Evolutionary conservation across 2,329 filamentous ascomycete genomes (phyloP), one percentile per base, ranked within the genome.

Genomic region (Mariannaea sp.): DNA sequence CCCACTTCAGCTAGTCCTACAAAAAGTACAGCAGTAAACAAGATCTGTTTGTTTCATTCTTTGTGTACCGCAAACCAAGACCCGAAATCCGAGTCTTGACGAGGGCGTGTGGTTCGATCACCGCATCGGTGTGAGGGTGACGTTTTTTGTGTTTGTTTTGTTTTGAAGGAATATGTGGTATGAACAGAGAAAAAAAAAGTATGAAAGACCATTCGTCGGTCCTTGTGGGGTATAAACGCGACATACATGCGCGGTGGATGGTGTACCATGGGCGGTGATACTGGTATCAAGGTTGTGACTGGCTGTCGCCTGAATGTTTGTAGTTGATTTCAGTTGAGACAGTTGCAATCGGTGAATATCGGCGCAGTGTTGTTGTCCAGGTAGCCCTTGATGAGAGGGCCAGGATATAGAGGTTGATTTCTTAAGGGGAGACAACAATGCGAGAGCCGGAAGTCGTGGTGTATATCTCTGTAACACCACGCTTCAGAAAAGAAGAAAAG

Each of bases 201-300:
- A 48, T 38, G 41, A 52, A 56, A 32, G 40, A 52, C 53, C 57
- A 47, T 52, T 56, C 49, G 53, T 57, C 42, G 49, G 52, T 55
- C 55, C 39, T 60, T 36, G 33, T 26, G 51, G 59, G 64, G 64
- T 66, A 66, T 66, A 66, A 54, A 60, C 61, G 64, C 64, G 61
- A 53, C 53, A 59, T 62, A 46, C 20, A 57, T 64, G 64, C 64
- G 64, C 59, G 53, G 55, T 47, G 43, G 33, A 55, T 48, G 12
- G 20, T 48, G 62, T 66, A 65, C 64, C 62, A 57, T 45, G 47
- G 29, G 59, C 36, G 24, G 43, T 57, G 56, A 64, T 64, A 65
- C 57, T 61, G 60, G 64, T 62, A 64, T 66, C 59, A 66, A 57
- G 56, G 52, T 52, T n/a, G n/a, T n/a, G n/a, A n/a, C n/a, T n/a